Evolutionary conservation across 768 basidiomycete genomes (phyloP), one percentile per base, ranked within the genome.

Genomic region (Dioszegia hungarica): DNA sequence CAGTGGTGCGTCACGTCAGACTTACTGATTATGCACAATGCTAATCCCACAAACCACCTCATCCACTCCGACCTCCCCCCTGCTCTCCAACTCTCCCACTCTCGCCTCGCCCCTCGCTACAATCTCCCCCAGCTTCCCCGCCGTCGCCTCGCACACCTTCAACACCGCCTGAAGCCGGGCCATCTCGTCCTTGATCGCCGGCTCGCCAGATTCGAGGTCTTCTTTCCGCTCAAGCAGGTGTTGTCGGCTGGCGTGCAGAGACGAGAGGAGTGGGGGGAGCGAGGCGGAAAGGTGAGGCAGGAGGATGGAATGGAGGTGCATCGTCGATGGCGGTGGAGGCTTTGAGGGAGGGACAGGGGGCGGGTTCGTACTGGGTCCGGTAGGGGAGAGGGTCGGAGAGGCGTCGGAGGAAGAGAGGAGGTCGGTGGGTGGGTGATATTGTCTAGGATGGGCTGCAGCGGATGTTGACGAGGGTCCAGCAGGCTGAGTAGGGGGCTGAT

Each of bases 121-220:
- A 8, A 84, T 82, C 49, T 70, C 81, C 41, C 80, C 81, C 62
- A 89, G 78, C 62, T 89, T 83, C 25, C 80, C 80, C 40, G 86
- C 83, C 37, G 93, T 92, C 52, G 81, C 84, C 63, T 80, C 81
- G 77, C 95, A 98, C 25, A 99, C 93, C 68, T 88, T 88, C 54
- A 86, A 81, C 24, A 99, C 95, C 20, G 93, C 94, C 78, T 89
- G 88, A 36, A 99, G 80, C 15, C 95, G 82, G 2, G 85, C 88
- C 89, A 91, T 94, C 79, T 99, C 95, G 78, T 99, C 95, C 50
- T 85, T 84, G 61, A 99, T 89, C 10, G 94, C 94, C 40, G 94
- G 92, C 74, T 87, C 88, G 3, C 93, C 95, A 57, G 86, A 82
- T 44, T 87, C 82, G 63, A 98, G 84, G 78, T 97, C 91, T 37